These are phyloP conservation scores for Ustilago sp. DNA, from an alignment of 1,284 basidiomycete genomes.

Conservation along the genomic window DNA sequence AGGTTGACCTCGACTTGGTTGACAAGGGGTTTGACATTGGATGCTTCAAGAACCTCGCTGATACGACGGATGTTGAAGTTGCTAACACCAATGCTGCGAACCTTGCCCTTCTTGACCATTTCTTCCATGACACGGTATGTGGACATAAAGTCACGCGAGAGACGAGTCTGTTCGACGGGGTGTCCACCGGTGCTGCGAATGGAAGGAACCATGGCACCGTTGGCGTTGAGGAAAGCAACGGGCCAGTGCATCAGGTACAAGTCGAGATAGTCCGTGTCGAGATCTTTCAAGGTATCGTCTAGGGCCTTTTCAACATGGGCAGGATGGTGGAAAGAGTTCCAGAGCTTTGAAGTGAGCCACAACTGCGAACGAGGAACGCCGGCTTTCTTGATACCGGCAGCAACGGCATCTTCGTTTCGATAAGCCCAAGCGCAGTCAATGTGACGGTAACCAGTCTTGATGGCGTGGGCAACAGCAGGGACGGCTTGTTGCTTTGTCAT, in stretches of 20 bases:
- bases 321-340: slow-evolving; percentile 77
- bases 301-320: slow-evolving; percentile 72
- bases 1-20: slow-evolving; percentile 67
- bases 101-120: slow-evolving; percentile 66
- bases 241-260: slow-evolving; percentile 85
- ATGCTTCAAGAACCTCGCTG: slow-evolving; percentile 44
- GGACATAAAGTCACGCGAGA: slow-evolving; percentile 57
- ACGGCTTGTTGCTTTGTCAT: slow-evolving; percentile 71
- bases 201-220: slow-evolving; percentile 52
- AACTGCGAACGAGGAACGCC: slow-evolving; percentile 81
- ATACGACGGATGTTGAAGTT: slow-evolving; percentile 66
- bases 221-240: slow-evolving; percentile 63
- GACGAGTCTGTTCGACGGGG: slow-evolving; percentile 79
- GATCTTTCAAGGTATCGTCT: slow-evolving; percentile 78
- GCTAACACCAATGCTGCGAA: slow-evolving; percentile 75
- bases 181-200: slow-evolving; percentile 60
- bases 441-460: slow-evolving; percentile 62
- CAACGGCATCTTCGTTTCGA: slow-evolving; percentile 86
- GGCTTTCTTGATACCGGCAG: slow-evolving; percentile 79
- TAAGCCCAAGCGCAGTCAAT: slow-evolving; percentile 63
- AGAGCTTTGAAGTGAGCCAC: slow-evolving; percentile 86
- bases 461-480: slow-evolving; percentile 70
- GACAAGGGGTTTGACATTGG: slow-evolving; percentile 57
- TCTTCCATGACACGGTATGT: slow-evolving; percentile 64
- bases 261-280: slow-evolving; percentile 82